Evolutionary conservation across 1,139 yeast species (phyloP).

Genomic region (Taiozyma sp.): DNA sequence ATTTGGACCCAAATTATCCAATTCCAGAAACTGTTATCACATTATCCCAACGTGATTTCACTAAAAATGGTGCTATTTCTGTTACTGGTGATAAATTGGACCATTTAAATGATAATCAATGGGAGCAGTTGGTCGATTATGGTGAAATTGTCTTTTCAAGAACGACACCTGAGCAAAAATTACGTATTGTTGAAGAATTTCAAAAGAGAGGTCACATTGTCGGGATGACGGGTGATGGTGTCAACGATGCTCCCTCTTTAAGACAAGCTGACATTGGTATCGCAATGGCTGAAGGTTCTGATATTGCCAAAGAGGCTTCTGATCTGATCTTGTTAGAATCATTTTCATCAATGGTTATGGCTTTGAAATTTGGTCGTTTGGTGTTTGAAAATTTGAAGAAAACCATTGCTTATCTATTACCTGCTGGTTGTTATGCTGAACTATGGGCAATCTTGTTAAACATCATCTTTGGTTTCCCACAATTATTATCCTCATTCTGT

Average conservation of each 20-base stretch:
- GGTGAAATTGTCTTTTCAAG: constrained; percentile 46
- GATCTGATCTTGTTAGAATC: constrained; percentile 42
- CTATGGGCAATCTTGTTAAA: constrained; percentile 49
- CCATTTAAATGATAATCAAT: constrained; percentile 35
- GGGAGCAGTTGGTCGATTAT: constrained; percentile 37
- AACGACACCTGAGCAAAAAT: constrained; percentile 52
- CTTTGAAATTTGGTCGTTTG: constrained; percentile 43
- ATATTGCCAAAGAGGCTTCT: constrained; percentile 55
- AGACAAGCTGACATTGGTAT: constrained; percentile 51
- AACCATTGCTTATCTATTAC: constrained; percentile 45
- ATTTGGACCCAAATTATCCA: constrained; percentile 18
- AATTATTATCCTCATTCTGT: constrained; percentile 43
- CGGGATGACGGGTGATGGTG: constrained; percentile 53
- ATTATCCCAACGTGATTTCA: constrained; percentile 8
- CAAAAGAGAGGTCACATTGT: constrained; percentile 41
- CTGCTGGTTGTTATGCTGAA: constrained; percentile 52
- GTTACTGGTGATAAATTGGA: constrained; percentile 38
- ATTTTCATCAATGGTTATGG: constrained; percentile 44
- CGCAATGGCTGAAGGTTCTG: constrained; percentile 47
- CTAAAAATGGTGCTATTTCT: constrained; percentile 29
- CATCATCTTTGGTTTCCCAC: constrained; percentile 47
- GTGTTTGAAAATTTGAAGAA: constrained; percentile 50
- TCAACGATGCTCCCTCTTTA: constrained; percentile 49
- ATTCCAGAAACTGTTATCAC: constrained; percentile 4
- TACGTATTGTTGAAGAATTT: constrained; percentile 44